These are phyloP conservation scores for Populus euphratica DNA, from an alignment of 345 rosid species.

Conservation along the genomic window DNA sequence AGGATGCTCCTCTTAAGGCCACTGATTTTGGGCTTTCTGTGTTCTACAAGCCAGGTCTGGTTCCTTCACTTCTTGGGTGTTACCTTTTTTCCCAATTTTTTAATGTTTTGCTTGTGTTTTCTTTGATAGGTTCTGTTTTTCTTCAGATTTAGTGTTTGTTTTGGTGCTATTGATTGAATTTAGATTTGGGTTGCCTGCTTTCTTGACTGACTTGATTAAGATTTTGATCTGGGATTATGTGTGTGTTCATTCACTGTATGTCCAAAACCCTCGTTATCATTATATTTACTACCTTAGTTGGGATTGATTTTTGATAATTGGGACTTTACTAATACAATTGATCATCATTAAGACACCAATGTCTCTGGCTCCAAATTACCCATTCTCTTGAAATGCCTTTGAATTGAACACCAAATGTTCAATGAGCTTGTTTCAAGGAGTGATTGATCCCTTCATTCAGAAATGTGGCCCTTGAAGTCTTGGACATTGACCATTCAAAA, in stretches of 20 bases:
- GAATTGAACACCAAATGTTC: background rate
- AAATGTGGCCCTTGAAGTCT: too few relatives aligned
- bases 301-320: background rate
- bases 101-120: background rate
- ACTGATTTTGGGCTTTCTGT: constrained; percentile 81
- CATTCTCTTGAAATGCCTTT: background rate
- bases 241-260: background rate
- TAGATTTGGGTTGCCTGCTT: background rate
- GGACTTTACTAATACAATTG: background rate
- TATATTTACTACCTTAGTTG: background rate
- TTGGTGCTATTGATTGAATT: background rate
- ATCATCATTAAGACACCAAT: background rate
- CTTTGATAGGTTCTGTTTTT: background rate
- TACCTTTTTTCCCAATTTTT: background rate
- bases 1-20: constrained; percentile 75
- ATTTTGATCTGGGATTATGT: constrained; percentile 2
- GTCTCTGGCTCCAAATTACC: background rate
- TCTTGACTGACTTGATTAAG: background rate
- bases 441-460: too few relatives aligned
- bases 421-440: background rate
- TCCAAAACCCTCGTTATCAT: background rate
- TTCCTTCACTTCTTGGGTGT: background rate
- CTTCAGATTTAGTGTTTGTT: constrained; percentile 9
- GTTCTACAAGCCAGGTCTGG: constrained; percentile 63
- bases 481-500: too few relatives aligned